Evolutionary conservation across 345 rosid genomes (phyloP), one percentile per base, ranked within the genome.

Genomic region (Populus davidiana): DNA sequence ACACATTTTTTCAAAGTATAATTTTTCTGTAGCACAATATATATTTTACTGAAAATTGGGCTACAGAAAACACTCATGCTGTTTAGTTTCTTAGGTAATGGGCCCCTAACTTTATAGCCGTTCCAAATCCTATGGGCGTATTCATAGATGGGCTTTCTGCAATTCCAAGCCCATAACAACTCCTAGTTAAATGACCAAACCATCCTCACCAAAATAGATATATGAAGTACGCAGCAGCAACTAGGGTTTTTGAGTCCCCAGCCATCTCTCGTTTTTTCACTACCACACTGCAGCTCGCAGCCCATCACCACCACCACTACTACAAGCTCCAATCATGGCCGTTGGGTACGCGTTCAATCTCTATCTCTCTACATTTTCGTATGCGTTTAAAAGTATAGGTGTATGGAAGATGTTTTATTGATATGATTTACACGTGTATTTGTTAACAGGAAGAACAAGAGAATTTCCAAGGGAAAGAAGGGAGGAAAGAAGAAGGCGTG

Each of bases 401-500:
- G 12, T 10, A 9, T n/a, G 64, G 64, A n/a, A 59, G 10, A 59
- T 59, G 25, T 59, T 59, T 23, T 59, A 1, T n/a, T 82, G 49
- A 81, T 71, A 35, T 25, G 12, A 8, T 52, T 2, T 67, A 29
- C 73, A 17, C 68, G 2, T 64, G 12, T 78, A 25, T 69, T 44
- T 49, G n/a, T 35, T 21, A 77, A 49, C 81, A 89, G 98, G 75
- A 93, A 96, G 90, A 92, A 96, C 92, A 96, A 96, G 94, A 79
- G 97, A 83, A 93, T 96, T 84, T 96, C 99, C 2, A 96, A 93
- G 90, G 96, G 99, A 36, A 92, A 91, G 91, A 96, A 92, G 83
- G 98, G 98, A 71, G 90, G 99, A 33, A 92, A 96, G 86, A 96
- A 96, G 97, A 96, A 96, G 88, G 86, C 87, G 98, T 93, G 77